Evolutionary conservation across 768 basidiomycete genomes (phyloP).

Genomic region (Auriscalpium orientale): DNA sequence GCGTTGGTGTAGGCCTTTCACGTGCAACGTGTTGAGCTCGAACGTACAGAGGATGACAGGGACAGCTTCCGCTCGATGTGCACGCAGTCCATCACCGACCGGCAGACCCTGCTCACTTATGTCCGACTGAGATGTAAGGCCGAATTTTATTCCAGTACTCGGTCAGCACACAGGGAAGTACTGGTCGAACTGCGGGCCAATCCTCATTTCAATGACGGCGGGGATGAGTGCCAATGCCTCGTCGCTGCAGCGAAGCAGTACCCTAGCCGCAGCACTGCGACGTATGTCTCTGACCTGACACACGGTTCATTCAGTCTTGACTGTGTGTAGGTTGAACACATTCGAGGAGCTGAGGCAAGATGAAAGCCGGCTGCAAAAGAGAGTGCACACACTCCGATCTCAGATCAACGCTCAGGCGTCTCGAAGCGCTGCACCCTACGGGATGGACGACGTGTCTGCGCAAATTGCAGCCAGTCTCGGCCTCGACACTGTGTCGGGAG

Average conservation of each 20-base stretch:
- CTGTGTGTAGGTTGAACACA: slow-evolving; percentile 48
- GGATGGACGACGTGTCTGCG: slow-evolving; percentile 5
- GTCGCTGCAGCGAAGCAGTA: slow-evolving; percentile 73
- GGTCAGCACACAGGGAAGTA: slow-evolving; percentile 33
- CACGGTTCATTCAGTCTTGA: background rate
- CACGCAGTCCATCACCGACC: slow-evolving; percentile 43
- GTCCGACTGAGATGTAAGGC: slow-evolving; percentile 50
- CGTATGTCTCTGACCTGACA: slow-evolving; percentile 34
- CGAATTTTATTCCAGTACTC: slow-evolving; percentile 20
- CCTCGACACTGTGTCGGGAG: slow-evolving; percentile 2
- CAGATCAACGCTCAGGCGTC: slow-evolving; percentile 9
- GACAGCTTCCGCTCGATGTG: slow-evolving; percentile 39
- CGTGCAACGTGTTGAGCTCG: background rate
- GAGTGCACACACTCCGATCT: slow-evolving; percentile 38
- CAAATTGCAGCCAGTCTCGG: slow-evolving; percentile 6
- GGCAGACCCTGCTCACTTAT: slow-evolving; percentile 47
- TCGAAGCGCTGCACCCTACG: slow-evolving; percentile 8
- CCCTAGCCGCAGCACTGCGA: slow-evolving; percentile 63
- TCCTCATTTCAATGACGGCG: slow-evolving; percentile 40
- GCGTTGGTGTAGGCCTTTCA: slow-evolving; percentile 5
- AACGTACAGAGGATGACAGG: slow-evolving; percentile 48
- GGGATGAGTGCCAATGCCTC: slow-evolving; percentile 48
- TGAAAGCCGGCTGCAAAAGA: slow-evolving; percentile 71
- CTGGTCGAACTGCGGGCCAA: slow-evolving; percentile 69
- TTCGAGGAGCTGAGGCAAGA: slow-evolving; percentile 82